Conservation (phyloP, 2,329 filamentous ascomycete genomes). For the Fragosphaeria purpurea region DNA sequence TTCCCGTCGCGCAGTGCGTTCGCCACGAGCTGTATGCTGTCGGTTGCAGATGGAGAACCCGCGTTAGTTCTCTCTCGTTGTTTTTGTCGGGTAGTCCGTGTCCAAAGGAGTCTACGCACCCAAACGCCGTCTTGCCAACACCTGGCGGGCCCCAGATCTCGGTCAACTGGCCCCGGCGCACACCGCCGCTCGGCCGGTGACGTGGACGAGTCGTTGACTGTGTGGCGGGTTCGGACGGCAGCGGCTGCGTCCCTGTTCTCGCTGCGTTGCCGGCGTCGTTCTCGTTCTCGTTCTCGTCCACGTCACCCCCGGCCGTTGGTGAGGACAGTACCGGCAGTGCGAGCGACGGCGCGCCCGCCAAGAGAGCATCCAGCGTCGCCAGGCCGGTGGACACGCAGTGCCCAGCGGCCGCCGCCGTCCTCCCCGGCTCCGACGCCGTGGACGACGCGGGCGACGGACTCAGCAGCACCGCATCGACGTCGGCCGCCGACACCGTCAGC, state of each 20-base stretch:
- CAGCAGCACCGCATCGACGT: conserved; percentile 37
- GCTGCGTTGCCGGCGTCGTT: neutral
- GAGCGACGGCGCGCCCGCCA: conserved; percentile 23
- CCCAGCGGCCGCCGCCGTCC: neutral
- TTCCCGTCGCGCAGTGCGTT: conserved; percentile 51
- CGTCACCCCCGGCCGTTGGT: conserved; percentile 1
- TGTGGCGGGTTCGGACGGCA: neutral
- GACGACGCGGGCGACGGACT: conserved; percentile 9
- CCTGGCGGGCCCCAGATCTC: conserved; percentile 86
- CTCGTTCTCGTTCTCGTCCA: neutral
- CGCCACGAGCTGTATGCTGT: conserved; percentile 45
- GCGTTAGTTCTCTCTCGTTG: no score
- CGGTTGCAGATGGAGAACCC: neutral
- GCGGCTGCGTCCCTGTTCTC: neutral
- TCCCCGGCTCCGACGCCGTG: conserved; percentile 21
- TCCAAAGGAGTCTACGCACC: conserved; percentile 39
- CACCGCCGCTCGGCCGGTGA: conserved; percentile 35
- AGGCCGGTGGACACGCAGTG: conserved; percentile 35
- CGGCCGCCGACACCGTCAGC: conserved; percentile 65
- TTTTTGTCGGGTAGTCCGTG: no score
- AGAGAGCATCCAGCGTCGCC: conserved; percentile 37
- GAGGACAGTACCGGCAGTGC: neutral
- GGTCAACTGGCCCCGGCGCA: conserved; percentile 67
- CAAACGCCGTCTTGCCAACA: conserved; percentile 73
- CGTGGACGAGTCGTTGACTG: neutral